Conservation (phyloP, 345 rosid genomes). For the Eucalyptus regnans region DNA sequence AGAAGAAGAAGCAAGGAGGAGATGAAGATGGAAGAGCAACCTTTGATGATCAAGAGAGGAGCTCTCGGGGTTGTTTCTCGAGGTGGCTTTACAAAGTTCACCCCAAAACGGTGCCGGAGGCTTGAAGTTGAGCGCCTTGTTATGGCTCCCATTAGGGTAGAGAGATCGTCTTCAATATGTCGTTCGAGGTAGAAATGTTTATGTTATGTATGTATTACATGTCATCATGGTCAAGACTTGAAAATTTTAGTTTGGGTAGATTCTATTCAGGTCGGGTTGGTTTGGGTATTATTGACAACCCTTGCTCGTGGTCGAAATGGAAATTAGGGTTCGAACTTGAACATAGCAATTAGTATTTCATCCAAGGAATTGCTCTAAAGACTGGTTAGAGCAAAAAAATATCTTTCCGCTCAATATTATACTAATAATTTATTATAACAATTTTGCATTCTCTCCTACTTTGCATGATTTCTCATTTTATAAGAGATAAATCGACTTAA, state of each 20-base stretch:
- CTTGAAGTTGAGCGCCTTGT: neutral
- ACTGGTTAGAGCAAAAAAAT: neutral
- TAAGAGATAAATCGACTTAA: neutral
- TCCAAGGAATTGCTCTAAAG: neutral
- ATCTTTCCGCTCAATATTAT: neutral
- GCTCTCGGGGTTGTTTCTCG: neutral
- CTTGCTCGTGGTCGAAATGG: rapidly evolving
- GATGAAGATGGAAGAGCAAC: neutral
- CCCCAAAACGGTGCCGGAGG: neutral
- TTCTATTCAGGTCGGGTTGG: rapidly evolving
- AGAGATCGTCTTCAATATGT: neutral
- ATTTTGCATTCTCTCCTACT: neutral
- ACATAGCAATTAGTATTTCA: neutral
- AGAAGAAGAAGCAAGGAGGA: neutral
- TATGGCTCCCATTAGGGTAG: neutral
- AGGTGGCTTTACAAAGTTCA: neutral
- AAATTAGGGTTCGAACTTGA: neutral
- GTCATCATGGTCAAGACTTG: neutral
- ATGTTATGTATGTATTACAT: neutral
- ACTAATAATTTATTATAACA: neutral
- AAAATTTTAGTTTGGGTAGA: neutral
- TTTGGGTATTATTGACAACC: neutral
- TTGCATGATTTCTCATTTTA: neutral
- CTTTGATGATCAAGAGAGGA: neutral
- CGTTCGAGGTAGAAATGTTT: neutral